A percentile compares a stretch with the other conserved stretches of the same genome.
phyloP scores from a whole-genome alignment of 2,329 filamentous ascomycete species.

The Hymenoscyphus albidus region DNA sequence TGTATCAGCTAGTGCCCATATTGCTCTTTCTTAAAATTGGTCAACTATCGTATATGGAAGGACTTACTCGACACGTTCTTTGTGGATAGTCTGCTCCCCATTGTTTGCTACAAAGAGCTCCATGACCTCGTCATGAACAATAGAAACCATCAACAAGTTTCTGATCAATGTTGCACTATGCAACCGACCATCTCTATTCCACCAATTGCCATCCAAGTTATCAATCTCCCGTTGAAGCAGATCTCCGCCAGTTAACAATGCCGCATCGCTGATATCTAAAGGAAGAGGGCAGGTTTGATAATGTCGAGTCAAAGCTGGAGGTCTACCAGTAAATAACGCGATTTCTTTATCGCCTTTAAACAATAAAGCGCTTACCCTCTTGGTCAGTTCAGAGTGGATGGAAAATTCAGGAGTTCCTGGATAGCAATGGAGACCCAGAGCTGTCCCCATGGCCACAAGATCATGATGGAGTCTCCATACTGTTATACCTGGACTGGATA shows the following conservation, averaged over 20 bases:
- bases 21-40: too few species aligned
- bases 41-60: too few species aligned
- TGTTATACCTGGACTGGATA: slow-evolving; percentile 10
- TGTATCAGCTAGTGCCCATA: not conserved
- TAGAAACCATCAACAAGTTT: slow-evolving; percentile 12
- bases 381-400: slow-evolving; percentile 20
- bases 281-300: slow-evolving; percentile 40
- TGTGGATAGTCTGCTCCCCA: slow-evolving; percentile 6
- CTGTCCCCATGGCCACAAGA: slow-evolving; percentile 18
- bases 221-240: slow-evolving; percentile 29
- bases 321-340: slow-evolving; percentile 42
- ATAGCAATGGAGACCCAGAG: slow-evolving; percentile 20
- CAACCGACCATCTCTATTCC: slow-evolving; percentile 36
- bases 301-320: slow-evolving; percentile 37
- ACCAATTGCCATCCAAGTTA: slow-evolving; percentile 37
- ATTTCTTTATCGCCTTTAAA: slow-evolving; percentile 37
- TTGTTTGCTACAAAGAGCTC: slow-evolving; percentile 21
- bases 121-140: slow-evolving; percentile 21
- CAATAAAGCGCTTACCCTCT: slow-evolving; percentile 12
- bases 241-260: slow-evolving; percentile 35
- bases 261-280: slow-evolving; percentile 39
- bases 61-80: slow-evolving; percentile 20
- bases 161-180: slow-evolving; percentile 33
- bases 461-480: slow-evolving; percentile 24
- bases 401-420: slow-evolving; percentile 14